phyloP scores from a whole-genome alignment of 805 yeast species.

The Candida endomychidarum region DNA sequence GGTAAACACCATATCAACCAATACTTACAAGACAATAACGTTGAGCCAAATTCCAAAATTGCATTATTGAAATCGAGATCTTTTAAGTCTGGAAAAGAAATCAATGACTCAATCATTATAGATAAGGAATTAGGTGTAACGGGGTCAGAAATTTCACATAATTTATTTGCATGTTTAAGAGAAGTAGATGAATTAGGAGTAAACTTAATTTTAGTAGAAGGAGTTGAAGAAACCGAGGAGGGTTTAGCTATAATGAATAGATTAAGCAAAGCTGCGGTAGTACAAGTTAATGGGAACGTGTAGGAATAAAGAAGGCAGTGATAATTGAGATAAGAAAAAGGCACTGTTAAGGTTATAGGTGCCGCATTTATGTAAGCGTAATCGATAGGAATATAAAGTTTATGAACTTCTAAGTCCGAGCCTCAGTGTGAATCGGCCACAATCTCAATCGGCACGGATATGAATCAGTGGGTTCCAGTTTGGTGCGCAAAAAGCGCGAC shows the following conservation, averaged over 20 bases:
- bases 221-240: conserved; percentile 69
- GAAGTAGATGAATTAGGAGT: conserved; percentile 70
- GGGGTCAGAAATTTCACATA: conserved; percentile 68
- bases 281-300: conserved; percentile 31
- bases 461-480: no score
- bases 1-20: conserved; percentile 35
- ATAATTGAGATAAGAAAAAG: no score
- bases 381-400: no score
- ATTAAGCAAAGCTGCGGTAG: conserved; percentile 76
- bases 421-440: no score
- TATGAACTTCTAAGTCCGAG: no score
- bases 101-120: conserved; percentile 16
- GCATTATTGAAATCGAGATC: conserved; percentile 52
- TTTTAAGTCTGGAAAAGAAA: conserved; percentile 27
- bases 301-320: no score
- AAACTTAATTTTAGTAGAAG: conserved; percentile 80
- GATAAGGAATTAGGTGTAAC: conserved; percentile 43
- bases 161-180: conserved; percentile 70
- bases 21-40: conserved; percentile 20
- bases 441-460: no score
- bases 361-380: no score
- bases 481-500: no score
- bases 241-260: conserved; percentile 97
- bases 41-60: conserved; percentile 29
- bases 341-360: no score